Conservation (phyloP, 2,329 filamentous ascomycete genomes). For the Sporothrix humicola region DNA sequence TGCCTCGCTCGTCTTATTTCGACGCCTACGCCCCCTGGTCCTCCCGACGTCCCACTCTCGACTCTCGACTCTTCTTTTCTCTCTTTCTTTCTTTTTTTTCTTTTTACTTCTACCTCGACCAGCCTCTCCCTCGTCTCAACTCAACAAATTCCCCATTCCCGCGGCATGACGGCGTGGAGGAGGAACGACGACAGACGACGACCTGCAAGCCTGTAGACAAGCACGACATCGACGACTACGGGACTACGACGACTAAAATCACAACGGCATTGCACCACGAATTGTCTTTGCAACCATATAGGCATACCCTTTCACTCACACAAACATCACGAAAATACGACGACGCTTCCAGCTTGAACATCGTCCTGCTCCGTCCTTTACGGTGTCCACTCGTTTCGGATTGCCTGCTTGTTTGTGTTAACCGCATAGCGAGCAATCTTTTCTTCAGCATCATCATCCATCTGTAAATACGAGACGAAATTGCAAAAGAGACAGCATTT, state of each 20-base stretch:
- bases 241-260: neutral
- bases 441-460: neutral
- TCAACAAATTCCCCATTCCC: conserved; percentile 1
- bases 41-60: conserved; percentile 12
- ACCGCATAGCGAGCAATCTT: neutral
- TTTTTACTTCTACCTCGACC: conserved; percentile 6
- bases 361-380: conserved; percentile 28
- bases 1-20: conserved; percentile 1
- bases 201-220: neutral
- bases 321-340: neutral
- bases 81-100: conserved; percentile 22
- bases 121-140: neutral
- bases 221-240: conserved; percentile 20
- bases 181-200: conserved; percentile 11
- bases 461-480: neutral
- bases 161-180: conserved; percentile 17
- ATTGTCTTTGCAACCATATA: neutral
- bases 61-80: conserved; percentile 16
- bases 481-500: too few relatives aligned
- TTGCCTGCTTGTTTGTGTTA: neutral
- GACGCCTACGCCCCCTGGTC: conserved; percentile 12
- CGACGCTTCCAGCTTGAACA: neutral
- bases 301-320: neutral
- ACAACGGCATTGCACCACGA: neutral
- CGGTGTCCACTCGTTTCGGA: conserved; percentile 32